Percentiles rank a stretch among this genome's conserved stretches.
Conservation (phyloP, 768 basidiomycete genomes). For the Cyclocybe cylindracea region DNA sequence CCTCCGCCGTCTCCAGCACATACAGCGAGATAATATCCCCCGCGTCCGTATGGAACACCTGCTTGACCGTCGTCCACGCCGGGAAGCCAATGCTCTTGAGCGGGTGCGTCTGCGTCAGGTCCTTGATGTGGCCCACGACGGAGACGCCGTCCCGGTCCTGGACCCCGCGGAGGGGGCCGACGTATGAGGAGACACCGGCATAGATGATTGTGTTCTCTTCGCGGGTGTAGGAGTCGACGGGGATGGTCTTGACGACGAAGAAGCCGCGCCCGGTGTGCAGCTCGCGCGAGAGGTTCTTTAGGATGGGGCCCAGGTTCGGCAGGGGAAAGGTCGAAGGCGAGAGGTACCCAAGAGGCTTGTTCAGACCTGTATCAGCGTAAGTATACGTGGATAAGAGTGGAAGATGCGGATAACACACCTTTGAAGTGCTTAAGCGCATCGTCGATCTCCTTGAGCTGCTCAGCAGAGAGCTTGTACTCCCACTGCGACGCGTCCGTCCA, state of each 20-base stretch:
- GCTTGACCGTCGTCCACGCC: conserved; percentile 50
- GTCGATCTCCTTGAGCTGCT: conserved; percentile 38
- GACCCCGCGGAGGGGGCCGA: conserved; percentile 15
- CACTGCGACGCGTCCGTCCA: conserved; percentile 40
- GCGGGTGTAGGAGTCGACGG: conserved; percentile 40
- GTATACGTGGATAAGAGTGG: neutral
- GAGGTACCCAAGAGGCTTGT: conserved; percentile 28
- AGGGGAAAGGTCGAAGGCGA: conserved; percentile 43
- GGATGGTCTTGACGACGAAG: conserved; percentile 47
- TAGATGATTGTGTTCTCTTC: conserved; percentile 44
- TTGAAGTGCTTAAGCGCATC: conserved; percentile 35
- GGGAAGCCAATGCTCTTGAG: conserved; percentile 39
- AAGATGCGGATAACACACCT: conserved; percentile 14
- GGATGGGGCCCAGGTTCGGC: conserved; percentile 36
- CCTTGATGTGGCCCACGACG: conserved; percentile 48
- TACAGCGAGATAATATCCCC: conserved; percentile 47
- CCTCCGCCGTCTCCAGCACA: conserved; percentile 40
- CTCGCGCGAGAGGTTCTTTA: conserved; percentile 38
- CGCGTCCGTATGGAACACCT: conserved; percentile 50
- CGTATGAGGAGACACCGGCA: conserved; percentile 33
- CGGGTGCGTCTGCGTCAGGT: conserved; percentile 37
- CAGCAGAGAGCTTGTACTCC: conserved; percentile 33
- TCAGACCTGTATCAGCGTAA: conserved; percentile 17
- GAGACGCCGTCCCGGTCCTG: conserved; percentile 28
- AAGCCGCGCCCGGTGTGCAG: conserved; percentile 48